Conservation (phyloP, 2,329 filamentous ascomycete species). For the Colletotrichum tofieldiae region DNA sequence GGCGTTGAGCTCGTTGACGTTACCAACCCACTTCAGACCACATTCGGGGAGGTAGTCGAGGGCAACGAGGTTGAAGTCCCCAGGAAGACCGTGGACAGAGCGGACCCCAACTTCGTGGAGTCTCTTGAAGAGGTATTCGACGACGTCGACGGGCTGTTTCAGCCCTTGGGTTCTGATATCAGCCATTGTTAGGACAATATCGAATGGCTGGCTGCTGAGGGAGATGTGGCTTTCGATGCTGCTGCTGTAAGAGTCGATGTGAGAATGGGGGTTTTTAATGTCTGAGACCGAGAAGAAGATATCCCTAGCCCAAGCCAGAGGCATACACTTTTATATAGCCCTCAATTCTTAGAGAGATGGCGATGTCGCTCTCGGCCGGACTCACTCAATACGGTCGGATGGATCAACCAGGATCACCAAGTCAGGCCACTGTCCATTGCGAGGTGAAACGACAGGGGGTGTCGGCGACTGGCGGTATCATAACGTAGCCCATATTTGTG, state of each 20-base stretch:
- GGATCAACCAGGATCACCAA: constrained; percentile 12
- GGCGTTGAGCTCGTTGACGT: constrained; percentile 82
- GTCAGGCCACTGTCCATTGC: constrained; percentile 29
- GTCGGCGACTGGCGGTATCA: constrained; percentile 25
- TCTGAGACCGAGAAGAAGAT: background rate
- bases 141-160: constrained; percentile 70
- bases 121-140: constrained; percentile 78
- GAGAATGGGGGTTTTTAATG: background rate
- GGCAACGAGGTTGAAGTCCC: constrained; percentile 80
- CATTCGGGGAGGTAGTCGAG: constrained; percentile 76
- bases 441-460: constrained; percentile 9
- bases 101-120: constrained; percentile 75
- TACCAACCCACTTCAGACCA: constrained; percentile 77
- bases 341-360: background rate
- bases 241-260: background rate
- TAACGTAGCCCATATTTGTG: constrained; percentile 3
- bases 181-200: constrained; percentile 43
- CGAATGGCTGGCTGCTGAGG: background rate
- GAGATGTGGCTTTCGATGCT: background rate
- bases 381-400: constrained; percentile 1
- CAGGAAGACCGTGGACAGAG: constrained; percentile 79
- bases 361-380: background rate
- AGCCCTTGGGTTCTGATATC: constrained; percentile 62
- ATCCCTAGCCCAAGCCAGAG: background rate
- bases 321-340: constrained; percentile 27